Percentiles rank a stretch among this genome's conserved stretches.
Conservation (phyloP, 2,329 filamentous ascomycete genomes). For the Orbilia javanica region DNA sequence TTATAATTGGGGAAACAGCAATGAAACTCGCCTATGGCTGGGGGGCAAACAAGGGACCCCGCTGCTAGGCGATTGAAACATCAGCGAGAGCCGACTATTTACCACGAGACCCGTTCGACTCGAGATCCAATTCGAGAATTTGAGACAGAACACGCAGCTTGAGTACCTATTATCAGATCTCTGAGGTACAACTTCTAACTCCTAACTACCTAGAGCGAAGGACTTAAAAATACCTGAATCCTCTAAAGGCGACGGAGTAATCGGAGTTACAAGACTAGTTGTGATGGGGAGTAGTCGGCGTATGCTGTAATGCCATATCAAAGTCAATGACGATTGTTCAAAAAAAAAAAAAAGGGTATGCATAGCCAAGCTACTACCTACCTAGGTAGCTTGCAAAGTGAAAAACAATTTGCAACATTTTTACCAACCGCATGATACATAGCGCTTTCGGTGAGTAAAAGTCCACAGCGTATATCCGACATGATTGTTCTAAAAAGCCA, state of each 20-base stretch:
- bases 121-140: conserved; percentile 13
- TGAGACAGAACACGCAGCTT: not conserved
- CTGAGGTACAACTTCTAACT: not conserved
- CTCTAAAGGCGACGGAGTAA: not conserved
- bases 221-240: conserved; percentile 27
- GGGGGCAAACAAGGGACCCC: not conserved
- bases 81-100: not conserved
- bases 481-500: not conserved
- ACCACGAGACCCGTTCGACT: not conserved
- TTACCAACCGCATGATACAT: not conserved
- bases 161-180: conserved; percentile 2
- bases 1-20: conserved; percentile 14
- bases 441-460: not conserved
- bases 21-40: not conserved
- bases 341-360: not conserved
- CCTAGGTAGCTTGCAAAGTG: not conserved
- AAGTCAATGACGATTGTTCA: not conserved
- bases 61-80: conserved; percentile 22
- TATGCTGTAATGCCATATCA: not conserved
- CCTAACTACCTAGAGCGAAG: not conserved
- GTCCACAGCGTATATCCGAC: not conserved
- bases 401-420: not conserved
- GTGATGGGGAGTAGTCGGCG: not conserved
- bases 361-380: not conserved
- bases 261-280: not conserved